Evolutionary conservation across 805 yeast species (phyloP), one percentile per base, ranked within the genome.

Genomic region (Candida methanosorbosa): DNA sequence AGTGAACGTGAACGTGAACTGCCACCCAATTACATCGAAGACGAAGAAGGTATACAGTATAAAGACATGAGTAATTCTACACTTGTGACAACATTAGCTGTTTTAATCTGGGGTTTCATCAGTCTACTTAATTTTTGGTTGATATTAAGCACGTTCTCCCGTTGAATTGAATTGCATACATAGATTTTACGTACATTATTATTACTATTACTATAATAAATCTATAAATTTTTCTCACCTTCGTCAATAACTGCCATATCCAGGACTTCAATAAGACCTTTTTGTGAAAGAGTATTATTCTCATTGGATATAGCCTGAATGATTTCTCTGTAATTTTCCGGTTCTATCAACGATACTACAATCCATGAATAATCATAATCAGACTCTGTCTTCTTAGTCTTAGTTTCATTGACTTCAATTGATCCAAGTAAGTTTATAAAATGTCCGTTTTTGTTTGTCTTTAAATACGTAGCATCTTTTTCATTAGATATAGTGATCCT

Each of bases 191-290:
- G 4, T 15, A 15, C 7, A 7, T 26, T 5, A n/a, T 8, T 14
- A 26, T 26, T 8, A 9, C 9, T 8, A 27, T 27, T 13, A 9
- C 7, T 19, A 15, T 21, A 9, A 9, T 21, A 21, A 12, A 12
- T 15, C 18, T 15, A 17, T 14, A n/a, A 16, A 22, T 41, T 50
- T 16, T 36, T 49, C 15, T 64, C 70, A n/a, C 65, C 66, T 37
- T 77, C 80, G 41, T 75, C 78, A n/a, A 81, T 68, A 9, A 84
- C 95, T 13, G 94, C 90, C 81, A 83, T 80, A 46, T 86, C 95
- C 40, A 88, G 59, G 7, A 88, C 92, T 55, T 88, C 95, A 4
- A 87, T 66, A 2, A 75, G 62, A 2, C 86, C 92, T 41, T 68
- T 71, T 3, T 78, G 74, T 17, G 18, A 23, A 27, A 20, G 19